Conservation (phyloP, 805 yeast species). For the Candida wancherniae region DNA sequence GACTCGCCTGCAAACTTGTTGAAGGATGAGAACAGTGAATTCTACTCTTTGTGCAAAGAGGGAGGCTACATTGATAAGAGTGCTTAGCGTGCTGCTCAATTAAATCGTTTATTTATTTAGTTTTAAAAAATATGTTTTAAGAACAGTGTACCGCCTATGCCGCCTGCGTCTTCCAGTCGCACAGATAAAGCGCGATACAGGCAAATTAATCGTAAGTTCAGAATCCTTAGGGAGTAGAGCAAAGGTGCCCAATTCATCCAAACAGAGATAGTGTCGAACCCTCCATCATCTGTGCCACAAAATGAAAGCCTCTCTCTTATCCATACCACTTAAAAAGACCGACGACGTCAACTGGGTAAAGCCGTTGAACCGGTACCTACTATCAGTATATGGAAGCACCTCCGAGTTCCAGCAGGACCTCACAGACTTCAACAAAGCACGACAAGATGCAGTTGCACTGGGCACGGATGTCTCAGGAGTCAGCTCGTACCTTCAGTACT, state of each 20-base stretch:
- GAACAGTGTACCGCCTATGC: no score
- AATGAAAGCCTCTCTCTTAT: constrained; percentile 19
- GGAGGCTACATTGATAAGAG: constrained; percentile 29
- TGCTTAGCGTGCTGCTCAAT: no score
- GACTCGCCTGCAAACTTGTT: constrained; percentile 59
- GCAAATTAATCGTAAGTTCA: no score
- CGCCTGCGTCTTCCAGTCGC: no score
- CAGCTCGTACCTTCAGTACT: constrained; percentile 61
- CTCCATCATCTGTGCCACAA: no score
- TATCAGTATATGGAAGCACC: constrained; percentile 58
- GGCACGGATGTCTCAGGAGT: constrained; percentile 42
- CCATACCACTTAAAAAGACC: constrained; percentile 38
- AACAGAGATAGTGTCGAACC: no score
- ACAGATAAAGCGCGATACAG: no score
- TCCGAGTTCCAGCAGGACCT: constrained; percentile 57
- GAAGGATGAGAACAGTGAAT: constrained; percentile 38
- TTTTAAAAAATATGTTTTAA: no score
- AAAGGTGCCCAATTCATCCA: no score
- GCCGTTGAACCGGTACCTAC: constrained; percentile 55
- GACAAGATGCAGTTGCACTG: constrained; percentile 55
- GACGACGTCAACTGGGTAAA: constrained; percentile 61
- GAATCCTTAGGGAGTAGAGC: no score
- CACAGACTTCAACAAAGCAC: constrained; percentile 47
- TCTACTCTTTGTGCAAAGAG: constrained; percentile 49
- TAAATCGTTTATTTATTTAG: no score